Conservation (phyloP, 306 rosid species). For the Cucumis melo region DNA sequence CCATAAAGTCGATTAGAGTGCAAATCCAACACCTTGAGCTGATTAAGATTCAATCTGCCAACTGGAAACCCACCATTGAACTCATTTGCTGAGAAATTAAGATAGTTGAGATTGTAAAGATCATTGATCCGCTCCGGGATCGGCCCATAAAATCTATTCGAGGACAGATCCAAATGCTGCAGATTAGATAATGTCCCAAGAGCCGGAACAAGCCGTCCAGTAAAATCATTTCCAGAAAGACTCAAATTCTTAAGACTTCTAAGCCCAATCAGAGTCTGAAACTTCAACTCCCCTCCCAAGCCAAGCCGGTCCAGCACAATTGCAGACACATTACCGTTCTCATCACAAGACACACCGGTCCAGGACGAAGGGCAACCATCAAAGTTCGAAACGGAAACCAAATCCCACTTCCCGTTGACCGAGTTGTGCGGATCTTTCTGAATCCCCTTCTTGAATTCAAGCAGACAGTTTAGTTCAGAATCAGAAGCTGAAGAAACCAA, state of each 20-base stretch:
- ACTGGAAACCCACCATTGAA: slow-evolving; percentile 62
- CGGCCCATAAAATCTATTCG: slow-evolving; percentile 72
- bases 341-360: slow-evolving; percentile 60
- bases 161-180: slow-evolving; percentile 77
- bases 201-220: slow-evolving; percentile 66
- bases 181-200: slow-evolving; percentile 48
- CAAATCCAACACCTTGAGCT: slow-evolving; percentile 71
- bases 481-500: slow-evolving; percentile 19
- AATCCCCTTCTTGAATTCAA: slow-evolving; percentile 86
- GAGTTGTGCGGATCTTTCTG: slow-evolving; percentile 30
- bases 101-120: slow-evolving; percentile 54
- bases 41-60: slow-evolving; percentile 58
- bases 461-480: slow-evolving; percentile 66
- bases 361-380: slow-evolving; percentile 40
- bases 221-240: slow-evolving; percentile 56
- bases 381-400: not conserved
- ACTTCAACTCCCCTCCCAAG: slow-evolving; percentile 63
- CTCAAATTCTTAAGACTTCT: slow-evolving; percentile 41
- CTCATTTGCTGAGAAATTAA: slow-evolving; percentile 48
- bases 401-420: slow-evolving; percentile 40
- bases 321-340: slow-evolving; percentile 41
- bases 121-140: slow-evolving; percentile 75
- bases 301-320: slow-evolving; percentile 37
- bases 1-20: slow-evolving; percentile 56
- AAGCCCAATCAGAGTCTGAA: slow-evolving; percentile 62